Evolutionary conservation across 352 stramenopile genomes (phyloP).

Genomic region (Phytopythium boreale): DNA sequence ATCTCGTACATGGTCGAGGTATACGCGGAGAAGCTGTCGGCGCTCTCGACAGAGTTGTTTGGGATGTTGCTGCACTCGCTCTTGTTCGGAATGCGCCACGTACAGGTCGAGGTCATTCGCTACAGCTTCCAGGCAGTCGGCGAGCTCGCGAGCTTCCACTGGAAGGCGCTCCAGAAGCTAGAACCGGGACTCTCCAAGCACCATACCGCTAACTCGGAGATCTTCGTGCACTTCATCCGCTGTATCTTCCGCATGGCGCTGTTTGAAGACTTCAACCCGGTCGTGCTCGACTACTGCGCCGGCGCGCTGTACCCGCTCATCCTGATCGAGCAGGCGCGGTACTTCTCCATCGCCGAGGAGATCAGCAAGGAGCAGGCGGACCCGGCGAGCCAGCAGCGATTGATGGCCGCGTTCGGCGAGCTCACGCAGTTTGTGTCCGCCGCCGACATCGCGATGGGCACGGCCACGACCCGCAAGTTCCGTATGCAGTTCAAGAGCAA

Average conservation of each 20-base stretch:
- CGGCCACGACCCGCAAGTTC: constrained; percentile 62
- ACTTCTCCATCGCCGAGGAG: constrained; percentile 63
- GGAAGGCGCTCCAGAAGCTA: constrained; percentile 48
- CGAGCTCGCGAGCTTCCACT: constrained; percentile 70
- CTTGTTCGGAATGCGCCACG: constrained; percentile 70
- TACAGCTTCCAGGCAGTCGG: constrained; percentile 84
- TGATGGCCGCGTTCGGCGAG: constrained; percentile 57
- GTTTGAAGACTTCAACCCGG: constrained; percentile 77
- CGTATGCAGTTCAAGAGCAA: constrained; percentile 79
- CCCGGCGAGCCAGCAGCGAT: constrained; percentile 37
- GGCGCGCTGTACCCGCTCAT: constrained; percentile 77
- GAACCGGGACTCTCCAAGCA: constrained; percentile 51
- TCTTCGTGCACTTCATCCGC: constrained; percentile 74
- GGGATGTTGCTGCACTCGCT: constrained; percentile 73
- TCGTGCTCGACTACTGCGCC: constrained; percentile 69
- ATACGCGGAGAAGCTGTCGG: constrained; percentile 74
- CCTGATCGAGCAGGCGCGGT: constrained; percentile 71
- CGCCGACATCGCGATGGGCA: constrained; percentile 57
- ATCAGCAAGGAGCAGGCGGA: constrained; percentile 57
- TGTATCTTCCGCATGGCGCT: constrained; percentile 78
- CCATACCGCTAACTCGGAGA: constrained; percentile 38
- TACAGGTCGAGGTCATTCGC: constrained; percentile 67
- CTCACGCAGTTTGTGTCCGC: constrained; percentile 68
- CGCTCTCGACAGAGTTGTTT: constrained; percentile 62
- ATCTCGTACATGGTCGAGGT: constrained; percentile 87